Percentiles rank a stretch among this genome's conserved stretches.
Conservation (phyloP, 164 flowering plant genomes). For the Pachysandra terminalis region DNA sequence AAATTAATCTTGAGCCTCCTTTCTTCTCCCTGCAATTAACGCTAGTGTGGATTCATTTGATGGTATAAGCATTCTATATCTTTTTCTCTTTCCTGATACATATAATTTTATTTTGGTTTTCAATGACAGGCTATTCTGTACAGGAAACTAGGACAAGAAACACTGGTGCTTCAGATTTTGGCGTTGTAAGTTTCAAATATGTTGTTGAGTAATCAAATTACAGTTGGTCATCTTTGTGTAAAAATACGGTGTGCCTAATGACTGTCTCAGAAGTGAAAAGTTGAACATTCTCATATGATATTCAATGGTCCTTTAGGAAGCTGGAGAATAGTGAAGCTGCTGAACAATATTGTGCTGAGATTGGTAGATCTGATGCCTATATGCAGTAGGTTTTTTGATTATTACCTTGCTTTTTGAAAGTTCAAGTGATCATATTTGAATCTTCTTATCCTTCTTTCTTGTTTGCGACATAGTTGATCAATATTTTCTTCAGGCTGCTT, state of each 20-base stretch:
- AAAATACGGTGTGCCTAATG: not conserved
- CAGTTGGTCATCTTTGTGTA: not conserved
- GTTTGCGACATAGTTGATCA: not conserved
- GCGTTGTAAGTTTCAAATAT: conserved; percentile 99
- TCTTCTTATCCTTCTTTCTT: not conserved
- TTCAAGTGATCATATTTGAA: too few relatives aligned
- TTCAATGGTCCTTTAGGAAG: conserved; percentile 53
- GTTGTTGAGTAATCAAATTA: not conserved
- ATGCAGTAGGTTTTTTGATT: conserved; percentile 67
- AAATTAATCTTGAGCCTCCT: not conserved
- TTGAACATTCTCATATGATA: not conserved
- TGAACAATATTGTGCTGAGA: conserved; percentile 92
- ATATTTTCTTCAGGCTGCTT: conserved; percentile 56
- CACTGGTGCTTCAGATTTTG: conserved; percentile 87
- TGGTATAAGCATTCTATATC: not conserved
- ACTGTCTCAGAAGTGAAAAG: not conserved
- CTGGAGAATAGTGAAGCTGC: conserved; percentile 97
- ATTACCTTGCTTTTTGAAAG: too few relatives aligned
- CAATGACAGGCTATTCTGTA: conserved; percentile 90
- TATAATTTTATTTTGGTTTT: conserved; percentile 2
- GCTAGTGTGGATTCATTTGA: too few relatives aligned
- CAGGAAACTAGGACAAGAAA: conserved; percentile 90
- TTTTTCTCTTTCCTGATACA: not conserved
- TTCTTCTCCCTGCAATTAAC: not conserved
- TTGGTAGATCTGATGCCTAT: conserved; percentile 94